phyloP scores from a whole-genome alignment of 1,139 yeast genomes.

The Sugiyamaella japonica region DNA sequence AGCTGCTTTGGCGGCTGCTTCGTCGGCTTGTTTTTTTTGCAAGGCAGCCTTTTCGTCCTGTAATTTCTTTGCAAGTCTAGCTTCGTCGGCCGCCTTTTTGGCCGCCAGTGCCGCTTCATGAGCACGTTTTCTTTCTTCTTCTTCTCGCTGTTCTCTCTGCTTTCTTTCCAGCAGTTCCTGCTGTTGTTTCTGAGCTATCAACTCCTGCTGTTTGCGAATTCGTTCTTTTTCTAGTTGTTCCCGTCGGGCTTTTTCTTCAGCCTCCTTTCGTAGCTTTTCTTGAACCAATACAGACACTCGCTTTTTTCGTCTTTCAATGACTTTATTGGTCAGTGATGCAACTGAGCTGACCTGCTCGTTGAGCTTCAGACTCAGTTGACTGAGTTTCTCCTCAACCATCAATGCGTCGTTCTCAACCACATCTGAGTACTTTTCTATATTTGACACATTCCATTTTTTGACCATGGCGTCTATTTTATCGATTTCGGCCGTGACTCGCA shows the following conservation, averaged over 20 bases:
- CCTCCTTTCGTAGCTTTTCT: constrained; percentile 24
- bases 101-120: constrained; percentile 30
- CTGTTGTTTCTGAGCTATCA: constrained; percentile 26
- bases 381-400: background rate
- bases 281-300: constrained; percentile 13
- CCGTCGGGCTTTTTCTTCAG: constrained; percentile 21
- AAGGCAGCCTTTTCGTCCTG: constrained; percentile 21
- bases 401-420: background rate
- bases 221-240: constrained; percentile 29
- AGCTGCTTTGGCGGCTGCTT: constrained; percentile 28
- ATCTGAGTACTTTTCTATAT: constrained; percentile 1
- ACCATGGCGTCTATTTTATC: constrained; percentile 9
- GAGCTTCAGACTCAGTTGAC: background rate
- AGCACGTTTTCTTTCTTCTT: constrained; percentile 28
- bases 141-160: constrained; percentile 28
- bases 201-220: constrained; percentile 29
- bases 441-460: constrained; percentile 7
- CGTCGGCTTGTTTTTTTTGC: constrained; percentile 21
- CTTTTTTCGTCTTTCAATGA: constrained; percentile 19
- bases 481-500: background rate
- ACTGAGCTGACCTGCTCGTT: background rate
- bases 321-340: background rate
- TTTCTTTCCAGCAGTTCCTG: constrained; percentile 26
- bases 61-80: constrained; percentile 16
- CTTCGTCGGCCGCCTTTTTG: constrained; percentile 27